Percentiles rank a stretch among this genome's conserved stretches.
Evolutionary conservation across 2,329 filamentous ascomycete species (phyloP).

Genomic region (Nigrospora oryzae): DNA sequence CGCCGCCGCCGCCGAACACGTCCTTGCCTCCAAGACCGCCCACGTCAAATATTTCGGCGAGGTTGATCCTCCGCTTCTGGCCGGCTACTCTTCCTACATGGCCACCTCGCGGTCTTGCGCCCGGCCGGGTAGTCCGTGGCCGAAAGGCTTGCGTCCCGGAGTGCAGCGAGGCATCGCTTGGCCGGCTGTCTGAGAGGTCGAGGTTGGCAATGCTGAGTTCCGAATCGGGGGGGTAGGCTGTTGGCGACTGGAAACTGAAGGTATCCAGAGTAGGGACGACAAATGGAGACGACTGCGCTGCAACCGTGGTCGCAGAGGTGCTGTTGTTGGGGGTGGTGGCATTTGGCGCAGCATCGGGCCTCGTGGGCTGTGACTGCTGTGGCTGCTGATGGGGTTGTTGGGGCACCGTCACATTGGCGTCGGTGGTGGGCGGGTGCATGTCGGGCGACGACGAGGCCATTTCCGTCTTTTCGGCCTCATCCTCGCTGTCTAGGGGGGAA

Average conservation of each 20-base stretch:
- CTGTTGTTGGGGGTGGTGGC: constrained; percentile 9
- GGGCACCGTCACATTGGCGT: constrained; percentile 5
- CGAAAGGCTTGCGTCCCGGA: constrained; percentile 19
- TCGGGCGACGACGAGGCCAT: constrained; percentile 47
- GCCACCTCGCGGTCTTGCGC: constrained; percentile 15
- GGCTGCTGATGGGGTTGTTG: constrained; percentile 23
- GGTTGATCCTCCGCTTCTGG: constrained; percentile 64
- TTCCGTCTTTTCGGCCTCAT: constrained; percentile 59
- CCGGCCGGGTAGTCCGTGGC: constrained; percentile 12
- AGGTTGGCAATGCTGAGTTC: constrained; percentile 55
- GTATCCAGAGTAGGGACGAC: constrained; percentile 47
- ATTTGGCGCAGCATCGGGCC: constrained; percentile 26
- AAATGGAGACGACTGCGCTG: constrained; percentile 23
- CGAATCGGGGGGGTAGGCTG: constrained; percentile 48
- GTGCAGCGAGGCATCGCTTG: constrained; percentile 26
- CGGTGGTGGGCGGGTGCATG: constrained; percentile 37
- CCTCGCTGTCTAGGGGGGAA: constrained; percentile 56
- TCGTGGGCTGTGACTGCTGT: constrained; percentile 21
- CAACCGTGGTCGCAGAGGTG: constrained; percentile 5
- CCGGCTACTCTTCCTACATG: constrained; percentile 57
- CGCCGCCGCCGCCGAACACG: constrained; percentile 34
- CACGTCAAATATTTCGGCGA: constrained; percentile 68
- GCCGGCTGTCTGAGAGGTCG: constrained; percentile 43
- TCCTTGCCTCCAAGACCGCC: constrained; percentile 58
- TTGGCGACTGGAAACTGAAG: constrained; percentile 63